Conservation (phyloP, 2,329 filamentous ascomycete genomes). For the Akanthomyces uredinophilus region DNA sequence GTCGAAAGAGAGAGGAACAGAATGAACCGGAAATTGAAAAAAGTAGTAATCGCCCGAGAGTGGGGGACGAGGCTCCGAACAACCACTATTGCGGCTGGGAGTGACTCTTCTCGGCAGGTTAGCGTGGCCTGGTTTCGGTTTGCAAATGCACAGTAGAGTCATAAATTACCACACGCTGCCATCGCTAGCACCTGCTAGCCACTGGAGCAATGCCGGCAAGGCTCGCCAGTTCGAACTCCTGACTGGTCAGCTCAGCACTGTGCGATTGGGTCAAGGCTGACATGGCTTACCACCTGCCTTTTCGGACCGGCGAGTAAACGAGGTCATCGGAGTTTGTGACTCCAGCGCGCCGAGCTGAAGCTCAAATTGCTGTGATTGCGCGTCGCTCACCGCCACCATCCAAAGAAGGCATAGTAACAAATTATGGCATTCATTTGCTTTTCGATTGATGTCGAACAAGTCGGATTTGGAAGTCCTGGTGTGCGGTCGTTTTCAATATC, state of each 20-base stretch:
- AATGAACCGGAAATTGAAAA: neutral
- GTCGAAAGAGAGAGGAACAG: neutral
- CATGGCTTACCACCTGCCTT: slow-evolving; percentile 1
- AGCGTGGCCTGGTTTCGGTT: neutral
- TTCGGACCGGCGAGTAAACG: neutral
- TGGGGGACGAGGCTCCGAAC: neutral
- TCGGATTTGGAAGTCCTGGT: no score
- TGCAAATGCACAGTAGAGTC: neutral
- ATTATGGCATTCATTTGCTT: neutral
- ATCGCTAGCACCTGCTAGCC: no score
- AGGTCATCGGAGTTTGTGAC: neutral
- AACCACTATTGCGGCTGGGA: neutral
- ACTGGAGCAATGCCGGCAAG: neutral
- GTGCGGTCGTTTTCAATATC: neutral
- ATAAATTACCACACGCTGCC: neutral
- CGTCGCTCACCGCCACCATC: neutral
- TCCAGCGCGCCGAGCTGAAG: neutral
- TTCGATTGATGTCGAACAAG: neutral
- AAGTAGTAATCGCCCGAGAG: neutral
- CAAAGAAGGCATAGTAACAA: neutral
- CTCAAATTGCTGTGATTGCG: neutral
- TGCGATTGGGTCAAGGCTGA: neutral
- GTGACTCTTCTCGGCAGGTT: neutral
- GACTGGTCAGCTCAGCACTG: neutral
- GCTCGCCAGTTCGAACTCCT: neutral